These are phyloP conservation scores for Chlorella sp. DNA, from an alignment of 139 green algal species.

Conservation along the genomic window DNA sequence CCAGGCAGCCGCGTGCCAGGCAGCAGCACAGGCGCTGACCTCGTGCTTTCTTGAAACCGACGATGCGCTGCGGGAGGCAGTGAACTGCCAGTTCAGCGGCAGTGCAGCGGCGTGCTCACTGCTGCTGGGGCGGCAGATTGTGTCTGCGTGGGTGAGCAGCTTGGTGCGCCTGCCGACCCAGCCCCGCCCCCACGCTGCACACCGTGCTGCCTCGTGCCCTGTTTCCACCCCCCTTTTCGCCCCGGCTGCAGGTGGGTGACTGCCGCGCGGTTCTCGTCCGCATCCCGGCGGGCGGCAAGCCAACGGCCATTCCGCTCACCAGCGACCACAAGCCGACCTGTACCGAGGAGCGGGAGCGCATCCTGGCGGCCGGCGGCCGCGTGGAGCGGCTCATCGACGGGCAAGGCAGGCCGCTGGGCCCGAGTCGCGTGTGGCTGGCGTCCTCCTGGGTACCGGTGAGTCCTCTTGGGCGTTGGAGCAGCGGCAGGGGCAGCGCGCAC, in stretches of 20 bases:
- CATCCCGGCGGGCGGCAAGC: background rate
- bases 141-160: background rate
- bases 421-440: slow-evolving; percentile 81
- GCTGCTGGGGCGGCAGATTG: slow-evolving; percentile 43
- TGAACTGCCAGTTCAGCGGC: slow-evolving; percentile 86
- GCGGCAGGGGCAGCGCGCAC: too few relatives aligned
- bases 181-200: background rate
- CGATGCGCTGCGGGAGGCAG: slow-evolving; percentile 39
- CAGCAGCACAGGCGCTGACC: background rate
- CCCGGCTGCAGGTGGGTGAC: too few relatives aligned
- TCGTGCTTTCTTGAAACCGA: slow-evolving; percentile 83
- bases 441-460: slow-evolving; percentile 77
- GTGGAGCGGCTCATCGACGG: slow-evolving; percentile 82
- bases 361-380: slow-evolving; percentile 70
- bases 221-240: too few relatives aligned
- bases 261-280: background rate
- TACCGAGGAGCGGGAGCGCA: slow-evolving; percentile 74
- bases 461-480: too few relatives aligned
- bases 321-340: slow-evolving; percentile 88
- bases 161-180: background rate
- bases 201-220: too few relatives aligned
- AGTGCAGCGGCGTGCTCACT: slow-evolving; percentile 77
- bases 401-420: slow-evolving; percentile 76
- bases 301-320: slow-evolving; percentile 64
- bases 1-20: background rate